Base-by-base conservation (phyloP, 768 basidiomycete genomes). In the Phlebiopsis flavidoalba region DNA sequence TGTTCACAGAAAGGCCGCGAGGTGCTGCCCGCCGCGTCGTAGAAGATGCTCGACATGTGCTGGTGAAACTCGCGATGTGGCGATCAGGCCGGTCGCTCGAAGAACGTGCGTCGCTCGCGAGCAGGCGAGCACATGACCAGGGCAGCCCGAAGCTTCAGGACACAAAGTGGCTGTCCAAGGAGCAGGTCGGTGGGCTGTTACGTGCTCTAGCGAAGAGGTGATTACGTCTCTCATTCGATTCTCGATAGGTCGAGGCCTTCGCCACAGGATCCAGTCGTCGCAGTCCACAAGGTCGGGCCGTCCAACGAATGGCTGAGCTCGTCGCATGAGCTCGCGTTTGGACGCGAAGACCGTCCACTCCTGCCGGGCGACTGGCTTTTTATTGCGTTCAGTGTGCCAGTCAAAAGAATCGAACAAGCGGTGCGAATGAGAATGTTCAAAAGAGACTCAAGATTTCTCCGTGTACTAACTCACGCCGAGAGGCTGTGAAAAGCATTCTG, bases 371-470 rank as follows among this genome's bases (percentile, higher is more conserved):
- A 31, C 26, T 31, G 26, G 26, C 45, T 72, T n/a, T n/a, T n/a
- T n/a, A n/a, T n/a, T 26, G 43, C 53, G 51, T 59, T 66, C 55
- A 53, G 59, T 19, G 62, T 71, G 6, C 64, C 69, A 12, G 70
- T 71, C 35, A 63, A n/a, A n/a, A n/a, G n/a, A n/a, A n/a, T n/a
- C n/a, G n/a, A n/a, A 64, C 59, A 59, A 70, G 55, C n/a, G n/a
- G n/a, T n/a, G 71, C 70, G 17, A 71, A 72, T 56, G 62, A 64
- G 8, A n/a, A 60, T 72, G 10, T 53, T 74, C 54, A 65, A n/a
- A n/a, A n/a, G n/a, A 68, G 51, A 65, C 72, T n/a, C 56, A 72
- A n/a, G n/a, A n/a, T n/a, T 74, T 71, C 65, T 58, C 65, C 2
- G 53, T 66, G 35, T 74, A 70, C 66, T n/a, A n/a, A 65, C 57